These are phyloP conservation scores for Xylariaceae sp. DNA, from an alignment of 2,329 filamentous ascomycete genomes.

Conservation along the genomic window DNA sequence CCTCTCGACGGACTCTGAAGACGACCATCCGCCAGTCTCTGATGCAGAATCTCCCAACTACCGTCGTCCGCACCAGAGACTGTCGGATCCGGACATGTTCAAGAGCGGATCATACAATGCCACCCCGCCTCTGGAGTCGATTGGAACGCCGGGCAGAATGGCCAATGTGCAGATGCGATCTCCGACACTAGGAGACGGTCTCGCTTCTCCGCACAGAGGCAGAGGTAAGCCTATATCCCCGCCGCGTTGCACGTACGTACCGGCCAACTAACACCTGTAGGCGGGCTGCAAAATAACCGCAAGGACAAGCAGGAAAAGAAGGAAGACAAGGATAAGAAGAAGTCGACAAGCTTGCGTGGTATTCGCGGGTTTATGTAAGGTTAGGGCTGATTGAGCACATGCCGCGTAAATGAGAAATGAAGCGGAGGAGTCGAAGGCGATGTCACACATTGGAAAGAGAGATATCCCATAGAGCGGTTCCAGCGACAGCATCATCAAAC, in stretches of 20 bases:
- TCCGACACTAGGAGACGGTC: conserved; percentile 35
- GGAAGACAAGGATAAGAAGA: conserved; percentile 10
- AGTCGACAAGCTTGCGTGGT: conserved; percentile 10
- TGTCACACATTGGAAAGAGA: too few species aligned
- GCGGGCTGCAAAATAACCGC: conserved; percentile 5
- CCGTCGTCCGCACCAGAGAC: conserved; percentile 34
- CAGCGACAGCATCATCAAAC: too few species aligned
- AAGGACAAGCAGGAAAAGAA: conserved; percentile 13
- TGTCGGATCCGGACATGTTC: conserved; percentile 41
- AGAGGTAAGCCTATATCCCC: conserved; percentile 35
- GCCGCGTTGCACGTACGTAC: neutral
- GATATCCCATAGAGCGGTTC: too few species aligned
- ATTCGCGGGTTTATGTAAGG: conserved; percentile 14
- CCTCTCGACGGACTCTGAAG: conserved; percentile 27
- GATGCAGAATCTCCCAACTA: conserved; percentile 35
- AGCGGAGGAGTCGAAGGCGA: neutral
- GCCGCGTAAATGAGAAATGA: neutral
- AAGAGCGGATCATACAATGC: conserved; percentile 40
- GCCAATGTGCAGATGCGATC: conserved; percentile 28
- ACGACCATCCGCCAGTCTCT: conserved; percentile 33
- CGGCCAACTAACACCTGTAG: neutral
- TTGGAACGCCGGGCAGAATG: conserved; percentile 20
- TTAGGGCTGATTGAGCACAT: neutral
- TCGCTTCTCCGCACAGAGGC: conserved; percentile 23
- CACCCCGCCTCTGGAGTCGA: conserved; percentile 37